Evolutionary conservation across 2,329 filamentous ascomycete species (phyloP).

Genomic region (Thielaviopsis ethacetica): DNA sequence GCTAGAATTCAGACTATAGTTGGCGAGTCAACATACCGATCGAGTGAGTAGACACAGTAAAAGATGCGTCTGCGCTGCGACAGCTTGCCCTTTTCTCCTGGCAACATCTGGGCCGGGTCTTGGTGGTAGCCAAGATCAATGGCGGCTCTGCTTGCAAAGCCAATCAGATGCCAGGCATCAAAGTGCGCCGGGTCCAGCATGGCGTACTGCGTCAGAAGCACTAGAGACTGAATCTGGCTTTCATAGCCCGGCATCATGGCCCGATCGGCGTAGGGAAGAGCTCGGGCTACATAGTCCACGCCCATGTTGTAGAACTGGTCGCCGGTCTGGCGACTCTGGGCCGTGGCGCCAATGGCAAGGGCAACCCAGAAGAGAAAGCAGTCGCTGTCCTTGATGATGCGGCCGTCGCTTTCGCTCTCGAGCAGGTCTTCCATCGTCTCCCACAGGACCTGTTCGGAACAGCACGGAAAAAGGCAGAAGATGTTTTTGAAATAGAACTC

Average conservation of each 20-base stretch:
- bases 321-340: conserved; percentile 53
- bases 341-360: conserved; percentile 63
- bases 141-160: conserved; percentile 73
- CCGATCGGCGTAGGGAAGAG: conserved; percentile 61
- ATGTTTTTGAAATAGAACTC: conserved; percentile 77
- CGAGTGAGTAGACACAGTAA: conserved; percentile 78
- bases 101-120: conserved; percentile 59
- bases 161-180: conserved; percentile 85
- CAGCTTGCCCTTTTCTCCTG: conserved; percentile 50
- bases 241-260: conserved; percentile 76
- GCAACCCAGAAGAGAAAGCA: conserved; percentile 83
- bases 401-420: conserved; percentile 41
- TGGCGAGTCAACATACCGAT: conserved; percentile 41
- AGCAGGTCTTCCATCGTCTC: conserved; percentile 71
- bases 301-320: conserved; percentile 45
- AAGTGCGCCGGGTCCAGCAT: conserved; percentile 83
- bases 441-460: conserved; percentile 64
- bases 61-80: conserved; percentile 73
- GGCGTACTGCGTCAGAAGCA: conserved; percentile 77
- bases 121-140: conserved; percentile 88
- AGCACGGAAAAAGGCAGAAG: conserved; percentile 65
- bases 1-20: background rate
- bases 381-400: conserved; percentile 50
- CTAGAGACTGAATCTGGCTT: conserved; percentile 69
- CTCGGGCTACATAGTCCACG: conserved; percentile 40